Conservation (phyloP, 2,329 filamentous ascomycete genomes). For the Sporothrix brasiliensis region DNA sequence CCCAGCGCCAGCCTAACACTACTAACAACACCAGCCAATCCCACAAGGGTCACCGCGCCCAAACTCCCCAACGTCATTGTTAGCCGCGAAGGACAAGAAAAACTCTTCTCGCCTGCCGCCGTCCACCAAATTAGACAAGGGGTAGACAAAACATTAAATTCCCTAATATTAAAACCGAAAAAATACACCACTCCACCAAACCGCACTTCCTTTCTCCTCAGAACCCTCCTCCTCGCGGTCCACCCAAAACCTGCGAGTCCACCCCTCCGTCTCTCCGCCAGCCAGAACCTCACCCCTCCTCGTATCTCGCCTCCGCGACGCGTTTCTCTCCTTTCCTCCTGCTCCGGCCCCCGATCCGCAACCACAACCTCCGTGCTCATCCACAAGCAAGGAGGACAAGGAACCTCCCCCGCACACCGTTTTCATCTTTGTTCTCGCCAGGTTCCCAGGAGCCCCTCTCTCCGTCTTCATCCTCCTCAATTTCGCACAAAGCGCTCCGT, state of each 20-base stretch:
- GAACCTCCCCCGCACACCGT: slow-evolving; percentile 21
- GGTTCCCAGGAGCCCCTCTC: slow-evolving; percentile 4
- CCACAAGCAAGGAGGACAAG: slow-evolving; percentile 11
- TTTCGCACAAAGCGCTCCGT: slow-evolving; percentile 37
- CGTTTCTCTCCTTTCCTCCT: slow-evolving; percentile 35
- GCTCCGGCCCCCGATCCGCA: slow-evolving; percentile 28
- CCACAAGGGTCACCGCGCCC: slow-evolving; percentile 14
- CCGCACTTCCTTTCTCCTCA: slow-evolving; percentile 12
- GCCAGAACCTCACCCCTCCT: slow-evolving; percentile 37
- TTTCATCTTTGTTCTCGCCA: slow-evolving; percentile 22
- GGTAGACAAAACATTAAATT: slow-evolving; percentile 23
- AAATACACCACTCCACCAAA: slow-evolving; percentile 32
- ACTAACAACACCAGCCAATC: slow-evolving; percentile 32
- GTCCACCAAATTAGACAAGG: slow-evolving; percentile 28
- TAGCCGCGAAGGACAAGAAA: slow-evolving; percentile 30
- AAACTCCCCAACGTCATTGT: slow-evolving; percentile 36
- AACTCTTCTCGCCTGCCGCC: slow-evolving; percentile 31
- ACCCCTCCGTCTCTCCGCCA: slow-evolving; percentile 32
- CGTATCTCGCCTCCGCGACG: slow-evolving; percentile 40
- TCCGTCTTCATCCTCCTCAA: neutral
- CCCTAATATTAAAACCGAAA: slow-evolving; percentile 27
- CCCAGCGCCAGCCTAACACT: slow-evolving; percentile 16
- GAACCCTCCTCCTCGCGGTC: slow-evolving; percentile 30
- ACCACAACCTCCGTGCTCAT: slow-evolving; percentile 15
- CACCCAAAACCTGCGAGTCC: slow-evolving; percentile 28